Conservation (phyloP, 2,329 filamentous ascomycete species). For the Microcyclosporella mali region DNA sequence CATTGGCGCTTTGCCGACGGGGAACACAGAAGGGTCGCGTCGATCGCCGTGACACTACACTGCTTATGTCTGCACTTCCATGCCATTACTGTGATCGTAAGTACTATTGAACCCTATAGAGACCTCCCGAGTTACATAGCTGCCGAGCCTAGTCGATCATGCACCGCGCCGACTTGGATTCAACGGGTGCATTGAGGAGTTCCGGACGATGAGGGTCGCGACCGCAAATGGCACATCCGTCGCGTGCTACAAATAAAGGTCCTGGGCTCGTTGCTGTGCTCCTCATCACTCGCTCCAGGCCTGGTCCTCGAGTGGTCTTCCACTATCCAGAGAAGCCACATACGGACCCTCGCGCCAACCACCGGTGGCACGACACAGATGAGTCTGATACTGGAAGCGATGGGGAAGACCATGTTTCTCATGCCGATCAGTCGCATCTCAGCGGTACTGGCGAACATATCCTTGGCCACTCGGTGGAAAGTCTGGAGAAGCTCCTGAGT, state of each 20-base stretch:
- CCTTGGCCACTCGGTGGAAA: constrained; percentile 42
- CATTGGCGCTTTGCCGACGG: too few species aligned
- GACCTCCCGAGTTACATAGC: too few species aligned
- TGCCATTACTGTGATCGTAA: too few species aligned
- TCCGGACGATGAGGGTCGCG: too few species aligned
- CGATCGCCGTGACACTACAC: too few species aligned
- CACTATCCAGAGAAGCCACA: constrained; percentile 57
- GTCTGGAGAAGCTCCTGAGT: constrained; percentile 72
- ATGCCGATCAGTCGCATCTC: not conserved
- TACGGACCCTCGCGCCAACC: not conserved
- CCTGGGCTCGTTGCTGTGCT: constrained; percentile 58
- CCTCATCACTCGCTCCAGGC: constrained; percentile 68
- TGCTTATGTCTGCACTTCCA: too few species aligned
- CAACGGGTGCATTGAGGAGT: too few species aligned
- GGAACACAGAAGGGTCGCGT: too few species aligned
- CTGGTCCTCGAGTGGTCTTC: constrained; percentile 77
- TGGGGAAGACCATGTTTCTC: constrained; percentile 4
- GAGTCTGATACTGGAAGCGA: constrained; percentile 11
- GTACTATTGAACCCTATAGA: too few species aligned
- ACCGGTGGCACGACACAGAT: constrained; percentile 8
- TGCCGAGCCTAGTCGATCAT: too few species aligned
- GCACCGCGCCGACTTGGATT: too few species aligned
- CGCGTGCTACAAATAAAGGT: not conserved
- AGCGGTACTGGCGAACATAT: constrained; percentile 8
- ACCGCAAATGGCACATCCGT: too few species aligned